Evolutionary conservation across 2,329 filamentous ascomycete genomes (phyloP).

Genomic region (Xenosphaeropsis pyriputrescens): DNA sequence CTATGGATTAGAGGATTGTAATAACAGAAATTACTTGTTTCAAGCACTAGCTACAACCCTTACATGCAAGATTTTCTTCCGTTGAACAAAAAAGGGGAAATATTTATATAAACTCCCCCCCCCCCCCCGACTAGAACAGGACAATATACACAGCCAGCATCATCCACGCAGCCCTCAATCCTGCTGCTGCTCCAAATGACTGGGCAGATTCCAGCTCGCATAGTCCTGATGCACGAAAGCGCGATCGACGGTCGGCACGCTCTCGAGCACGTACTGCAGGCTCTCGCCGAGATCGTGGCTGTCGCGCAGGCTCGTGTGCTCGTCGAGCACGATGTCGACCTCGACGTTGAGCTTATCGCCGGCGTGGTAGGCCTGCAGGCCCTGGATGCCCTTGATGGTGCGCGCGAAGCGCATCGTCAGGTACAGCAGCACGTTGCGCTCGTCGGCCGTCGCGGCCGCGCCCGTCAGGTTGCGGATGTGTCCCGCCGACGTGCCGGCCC

Average conservation of each 20-base stretch:
- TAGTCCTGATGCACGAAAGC: conserved; percentile 26
- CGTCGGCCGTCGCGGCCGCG: conserved; percentile 33
- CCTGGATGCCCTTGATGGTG: conserved; percentile 37
- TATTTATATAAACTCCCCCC: too few relatives aligned
- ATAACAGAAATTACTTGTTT: too few relatives aligned
- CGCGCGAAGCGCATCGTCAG: conserved; percentile 41
- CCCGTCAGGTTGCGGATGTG: conserved; percentile 44
- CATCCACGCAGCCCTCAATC: not conserved
- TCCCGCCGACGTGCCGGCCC: conserved; percentile 44
- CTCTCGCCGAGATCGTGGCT: conserved; percentile 48
- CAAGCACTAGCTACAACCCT: too few relatives aligned
- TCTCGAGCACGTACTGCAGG: conserved; percentile 45
- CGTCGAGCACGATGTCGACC: conserved; percentile 41
- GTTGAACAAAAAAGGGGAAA: too few relatives aligned
- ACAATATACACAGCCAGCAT: too few relatives aligned
- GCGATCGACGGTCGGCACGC: conserved; percentile 23
- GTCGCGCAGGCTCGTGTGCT: conserved; percentile 32
- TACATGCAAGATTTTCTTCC: too few relatives aligned
- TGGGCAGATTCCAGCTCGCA: conserved; percentile 18
- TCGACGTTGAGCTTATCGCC: conserved; percentile 50
- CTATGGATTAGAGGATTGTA: too few relatives aligned
- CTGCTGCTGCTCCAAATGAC: conserved; percentile 19
- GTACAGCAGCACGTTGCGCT: conserved; percentile 41
- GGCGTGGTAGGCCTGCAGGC: conserved; percentile 40
- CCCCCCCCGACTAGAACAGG: too few relatives aligned